These are phyloP conservation scores for Neopestalotiopsis clavispora DNA, from an alignment of 2,329 filamentous ascomycete species.

Conservation along the genomic window DNA sequence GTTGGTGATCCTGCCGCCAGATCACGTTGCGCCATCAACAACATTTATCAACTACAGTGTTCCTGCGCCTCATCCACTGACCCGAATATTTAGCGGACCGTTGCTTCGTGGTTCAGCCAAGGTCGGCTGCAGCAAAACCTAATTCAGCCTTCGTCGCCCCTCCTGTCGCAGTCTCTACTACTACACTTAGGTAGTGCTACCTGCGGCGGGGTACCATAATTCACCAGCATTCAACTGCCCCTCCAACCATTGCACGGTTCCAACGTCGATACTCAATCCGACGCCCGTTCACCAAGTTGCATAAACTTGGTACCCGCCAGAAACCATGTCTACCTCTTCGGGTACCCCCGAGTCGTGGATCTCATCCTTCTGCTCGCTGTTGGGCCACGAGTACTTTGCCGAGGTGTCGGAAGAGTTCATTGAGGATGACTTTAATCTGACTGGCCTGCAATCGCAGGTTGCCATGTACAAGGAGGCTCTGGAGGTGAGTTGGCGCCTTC, in stretches of 20 bases:
- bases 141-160: not conserved
- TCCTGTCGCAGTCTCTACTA: not conserved
- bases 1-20: not conserved
- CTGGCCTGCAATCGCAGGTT: conserved; percentile 91
- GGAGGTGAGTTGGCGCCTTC: conserved; percentile 58
- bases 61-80: not conserved
- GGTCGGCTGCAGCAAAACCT: not conserved
- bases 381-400: conserved; percentile 98
- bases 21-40: not conserved
- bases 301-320: conserved; percentile 16
- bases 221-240: not conserved
- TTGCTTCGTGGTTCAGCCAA: not conserved
- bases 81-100: not conserved
- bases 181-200: not conserved
- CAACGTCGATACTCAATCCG: conserved; percentile 6
- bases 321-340: conserved; percentile 64
- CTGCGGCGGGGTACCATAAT: conserved; percentile 10
- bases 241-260: conserved; percentile 9
- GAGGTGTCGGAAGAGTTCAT: conserved; percentile 99
- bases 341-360: conserved; percentile 89
- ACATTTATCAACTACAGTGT: not conserved
- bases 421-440: conserved; percentile 99
- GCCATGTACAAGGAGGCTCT: conserved; percentile 99
- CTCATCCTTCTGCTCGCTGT: conserved; percentile 90
- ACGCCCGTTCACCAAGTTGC: not conserved